Base-by-base conservation (phyloP, 129 eudicot genomes). In the Escallonia rubra region DNA sequence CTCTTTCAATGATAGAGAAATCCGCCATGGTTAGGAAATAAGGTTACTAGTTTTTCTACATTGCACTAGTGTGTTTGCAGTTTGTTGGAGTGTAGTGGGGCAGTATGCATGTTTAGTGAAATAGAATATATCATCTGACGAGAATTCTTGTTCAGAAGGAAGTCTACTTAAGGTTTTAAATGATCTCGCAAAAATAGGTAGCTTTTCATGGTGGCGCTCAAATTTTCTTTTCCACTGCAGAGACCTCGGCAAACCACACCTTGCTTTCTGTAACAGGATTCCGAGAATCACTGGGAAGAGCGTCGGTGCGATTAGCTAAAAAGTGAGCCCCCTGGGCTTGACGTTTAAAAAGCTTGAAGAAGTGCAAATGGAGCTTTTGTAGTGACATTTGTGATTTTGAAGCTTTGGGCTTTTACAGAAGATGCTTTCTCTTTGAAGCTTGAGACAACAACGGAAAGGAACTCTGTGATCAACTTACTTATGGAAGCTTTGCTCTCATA, bases 391-490 rank as follows among this genome's bases (percentile, higher is more conserved):
- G 38, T n/a, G 59, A 12, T 55, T 55, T n/a, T 14, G 59, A 14
- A 55, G 59, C 34, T 55, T 55, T 55, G 38, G 59, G 59, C 34
- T n/a, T 15, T 4, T 55, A 38, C 23, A 55, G 23, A 55, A 55
- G 59, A 55, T 55, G 34, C 34, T 55, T 55, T 55, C 59, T 55
- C 59, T 12, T 12, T n/a, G 4, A 59, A 59, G 63, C 63, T 59
- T 38, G 63, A 14, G 58, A 4, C 15, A 7, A 5, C 16, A 7
- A 5, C 16, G 11, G 58, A 13, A 54, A 2, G 58, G 58, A 54
- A 54, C n/a, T 54, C 13, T 12, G 58, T 3, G 58, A 14, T 54
- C 13, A 14, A 23, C 34, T 23, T 23, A 23, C 34, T 23, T 1
- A 23, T 23, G 34, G 34, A 23, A 23, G 34, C 41, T 59, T 40